These are phyloP conservation scores for Mycena galericulata DNA, from an alignment of 768 basidiomycete genomes.

Conservation along the genomic window DNA sequence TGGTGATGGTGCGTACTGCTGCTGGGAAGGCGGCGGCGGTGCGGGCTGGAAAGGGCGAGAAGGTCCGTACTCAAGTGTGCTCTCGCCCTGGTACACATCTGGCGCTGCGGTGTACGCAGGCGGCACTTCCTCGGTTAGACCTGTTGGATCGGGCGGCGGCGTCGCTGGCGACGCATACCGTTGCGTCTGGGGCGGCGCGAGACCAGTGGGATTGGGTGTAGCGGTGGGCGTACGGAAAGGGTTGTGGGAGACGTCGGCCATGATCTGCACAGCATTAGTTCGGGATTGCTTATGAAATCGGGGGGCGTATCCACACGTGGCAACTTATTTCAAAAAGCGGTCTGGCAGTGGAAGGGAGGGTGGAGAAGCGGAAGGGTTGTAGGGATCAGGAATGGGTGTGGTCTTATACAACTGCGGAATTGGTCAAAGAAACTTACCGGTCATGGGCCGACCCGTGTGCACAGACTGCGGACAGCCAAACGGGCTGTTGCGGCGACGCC, in stretches of 20 bases:
- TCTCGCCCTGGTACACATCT: constrained; percentile 66
- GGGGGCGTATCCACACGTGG: neutral
- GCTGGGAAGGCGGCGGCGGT: constrained; percentile 23
- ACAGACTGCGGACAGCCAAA: too few species aligned
- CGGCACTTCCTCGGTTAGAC: constrained; percentile 66
- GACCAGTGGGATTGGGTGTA: constrained; percentile 46
- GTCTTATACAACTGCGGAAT: neutral
- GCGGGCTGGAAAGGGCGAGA: constrained; percentile 66
- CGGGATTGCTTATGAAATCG: neutral
- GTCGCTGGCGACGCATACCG: neutral
- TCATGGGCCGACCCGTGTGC: too few species aligned
- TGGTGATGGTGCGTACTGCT: constrained; percentile 23
- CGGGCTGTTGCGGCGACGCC: too few species aligned
- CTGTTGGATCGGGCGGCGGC: constrained; percentile 25
- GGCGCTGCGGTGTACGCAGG: constrained; percentile 78
- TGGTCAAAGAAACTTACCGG: neutral
- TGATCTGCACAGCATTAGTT: constrained; percentile 6
- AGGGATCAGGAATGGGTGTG: too few species aligned
- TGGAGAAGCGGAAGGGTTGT: too few species aligned
- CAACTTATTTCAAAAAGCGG: neutral
- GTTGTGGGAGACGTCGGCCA: constrained; percentile 38
- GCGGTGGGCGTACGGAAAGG: constrained; percentile 48
- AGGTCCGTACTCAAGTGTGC: constrained; percentile 73
- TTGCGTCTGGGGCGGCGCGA: constrained; percentile 15
- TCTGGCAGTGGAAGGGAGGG: neutral